Base-by-base conservation (phyloP, 257 asterid genomes). In the Schizonepeta tenuifolia region DNA sequence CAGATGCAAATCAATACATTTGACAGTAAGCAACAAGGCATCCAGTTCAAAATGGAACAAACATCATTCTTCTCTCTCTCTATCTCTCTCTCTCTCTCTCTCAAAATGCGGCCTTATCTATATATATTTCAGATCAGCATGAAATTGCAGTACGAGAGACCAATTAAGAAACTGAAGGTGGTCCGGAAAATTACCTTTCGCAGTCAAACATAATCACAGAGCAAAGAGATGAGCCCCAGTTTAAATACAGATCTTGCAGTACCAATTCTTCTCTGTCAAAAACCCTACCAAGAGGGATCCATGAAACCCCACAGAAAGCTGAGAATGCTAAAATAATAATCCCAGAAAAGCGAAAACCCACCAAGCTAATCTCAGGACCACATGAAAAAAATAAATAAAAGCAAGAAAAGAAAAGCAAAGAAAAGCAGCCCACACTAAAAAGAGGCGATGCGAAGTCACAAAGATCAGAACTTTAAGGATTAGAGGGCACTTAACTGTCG, bases 211-310 rank as follows among this genome's bases (percentile, higher is more conserved):
- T 43, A 73, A 80, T 79, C 85, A 83, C 83, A 84, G 44, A 83
- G 75, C 73, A 77, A 77, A 40, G 74, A 77, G 86, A 86, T 80
- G 77, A 80, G 86, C 74, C 72, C 67, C 83, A 80, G 75, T 72
- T 70, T 82, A 81, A 77, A 68, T 53, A 84, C 94, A 87, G 96
- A 89, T 90, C 96, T 86, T 82, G 90, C 82, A 73, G 70, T 81
- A 83, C 87, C 87, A 86, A 85, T 81, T 76, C 83, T 71, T 73
- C 80, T 70, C 85, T 46, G 79, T 38, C 72, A 76, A 76, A 83
- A 90, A 79, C 87, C 95, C 89, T 78, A 87, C 85, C 83, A 79
- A 78, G 71, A 79, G 68, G 73, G 83, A 84, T 81, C 81, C 76
- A 43, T 47, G 73, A 79, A 86, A 82, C 83, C 95, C 92, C 91